Evolutionary conservation across 495 filamentous ascomycete genomes (phyloP).

Genomic region (Friedmanniomyces endolithicus): DNA sequence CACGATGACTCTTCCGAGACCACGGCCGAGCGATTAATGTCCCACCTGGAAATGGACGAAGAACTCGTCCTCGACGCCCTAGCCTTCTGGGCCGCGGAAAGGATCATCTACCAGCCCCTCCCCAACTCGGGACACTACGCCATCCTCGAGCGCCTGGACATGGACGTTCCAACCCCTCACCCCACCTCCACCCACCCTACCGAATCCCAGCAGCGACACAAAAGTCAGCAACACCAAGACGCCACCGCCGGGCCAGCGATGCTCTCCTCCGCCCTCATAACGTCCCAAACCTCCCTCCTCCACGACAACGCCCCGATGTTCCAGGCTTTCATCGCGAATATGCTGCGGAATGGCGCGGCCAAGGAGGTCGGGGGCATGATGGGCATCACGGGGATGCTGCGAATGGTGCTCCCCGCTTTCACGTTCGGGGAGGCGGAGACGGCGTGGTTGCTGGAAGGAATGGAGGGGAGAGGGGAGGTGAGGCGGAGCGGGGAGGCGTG

Average conservation of each 20-base stretch:
- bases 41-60: conserved; percentile 61
- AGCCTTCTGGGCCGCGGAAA: conserved; percentile 71
- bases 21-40: conserved; percentile 50
- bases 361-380: conserved; percentile 50
- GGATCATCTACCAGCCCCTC: conserved; percentile 52
- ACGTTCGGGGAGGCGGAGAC: conserved; percentile 64
- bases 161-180: conserved; percentile 32
- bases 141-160: conserved; percentile 50
- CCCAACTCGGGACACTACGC: conserved; percentile 38
- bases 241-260: too few relatives aligned
- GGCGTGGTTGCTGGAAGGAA: conserved; percentile 60
- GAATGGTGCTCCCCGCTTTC: conserved; percentile 76
- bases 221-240: too few relatives aligned
- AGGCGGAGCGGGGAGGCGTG: conserved; percentile 28
- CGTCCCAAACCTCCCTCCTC: conserved; percentile 25
- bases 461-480: conserved; percentile 58
- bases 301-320: conserved; percentile 74
- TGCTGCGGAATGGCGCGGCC: conserved; percentile 81
- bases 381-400: conserved; percentile 86
- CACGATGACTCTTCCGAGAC: conserved; percentile 37
- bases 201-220: too few relatives aligned
- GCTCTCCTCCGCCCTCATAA: conserved; percentile 21
- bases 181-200: too few relatives aligned
- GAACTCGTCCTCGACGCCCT: conserved; percentile 64
- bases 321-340: conserved; percentile 80